Percentiles rank a stretch among this genome's conserved stretches.
Evolutionary conservation across 2,329 filamentous ascomycete species (phyloP).

Genomic region (Penicillium vulpinum): DNA sequence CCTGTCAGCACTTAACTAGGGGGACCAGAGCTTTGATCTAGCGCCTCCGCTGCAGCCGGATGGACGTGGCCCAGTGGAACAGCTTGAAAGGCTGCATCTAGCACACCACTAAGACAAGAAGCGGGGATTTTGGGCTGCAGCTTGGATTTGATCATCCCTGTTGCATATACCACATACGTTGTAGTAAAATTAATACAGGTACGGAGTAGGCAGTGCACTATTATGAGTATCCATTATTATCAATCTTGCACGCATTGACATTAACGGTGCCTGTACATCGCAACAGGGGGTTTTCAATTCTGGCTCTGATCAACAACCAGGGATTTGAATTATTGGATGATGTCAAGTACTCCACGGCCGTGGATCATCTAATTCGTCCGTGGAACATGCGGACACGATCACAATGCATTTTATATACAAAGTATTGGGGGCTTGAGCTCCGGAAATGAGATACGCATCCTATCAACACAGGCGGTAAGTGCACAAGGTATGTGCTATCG

Average conservation of each 20-base stretch:
- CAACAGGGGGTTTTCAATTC: neutral
- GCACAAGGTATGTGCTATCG: neutral
- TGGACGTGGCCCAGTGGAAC: slow-evolving; percentile 11
- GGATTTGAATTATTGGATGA: neutral
- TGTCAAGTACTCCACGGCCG: neutral
- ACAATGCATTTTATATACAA: neutral
- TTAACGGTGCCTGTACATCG: neutral
- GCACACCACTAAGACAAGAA: slow-evolving; percentile 6
- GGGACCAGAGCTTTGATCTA: slow-evolving; percentile 16
- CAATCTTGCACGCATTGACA: slow-evolving; percentile 15
- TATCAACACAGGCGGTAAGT: neutral
- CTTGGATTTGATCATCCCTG: slow-evolving; percentile 1
- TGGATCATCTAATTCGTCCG: neutral
- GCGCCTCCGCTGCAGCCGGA: slow-evolving; percentile 5
- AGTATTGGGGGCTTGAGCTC: slow-evolving; percentile 4
- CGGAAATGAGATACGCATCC: neutral
- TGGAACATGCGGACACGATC: neutral
- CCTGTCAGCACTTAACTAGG: slow-evolving; percentile 19
- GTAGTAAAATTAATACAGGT: neutral
- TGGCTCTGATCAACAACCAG: neutral
- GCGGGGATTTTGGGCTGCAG: slow-evolving; percentile 6
- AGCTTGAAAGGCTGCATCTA: neutral
- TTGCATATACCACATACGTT: neutral
- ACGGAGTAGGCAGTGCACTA: neutral
- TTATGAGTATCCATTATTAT: slow-evolving; percentile 20